Evolutionary conservation across 352 stramenopile genomes (phyloP).

Genomic region (Pythium utonaiense): DNA sequence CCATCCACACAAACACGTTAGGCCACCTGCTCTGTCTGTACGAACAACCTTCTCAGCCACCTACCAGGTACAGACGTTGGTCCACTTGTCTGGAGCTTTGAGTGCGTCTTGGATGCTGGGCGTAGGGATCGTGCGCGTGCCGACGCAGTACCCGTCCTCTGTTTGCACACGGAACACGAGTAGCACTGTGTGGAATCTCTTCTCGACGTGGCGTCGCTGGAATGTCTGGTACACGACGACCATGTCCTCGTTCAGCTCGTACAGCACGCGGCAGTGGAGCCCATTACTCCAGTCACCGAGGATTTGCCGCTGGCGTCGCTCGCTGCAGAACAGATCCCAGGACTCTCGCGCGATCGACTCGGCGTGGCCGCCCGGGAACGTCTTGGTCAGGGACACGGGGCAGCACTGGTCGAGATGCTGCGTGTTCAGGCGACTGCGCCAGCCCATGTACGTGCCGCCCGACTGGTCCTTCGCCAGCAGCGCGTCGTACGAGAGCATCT

Average conservation of each 20-base stretch:
- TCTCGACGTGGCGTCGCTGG: slow-evolving; percentile 37
- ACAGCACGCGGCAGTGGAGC: slow-evolving; percentile 38
- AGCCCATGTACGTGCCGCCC: slow-evolving; percentile 6
- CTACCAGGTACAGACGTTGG: slow-evolving; percentile 8
- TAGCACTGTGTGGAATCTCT: slow-evolving; percentile 57
- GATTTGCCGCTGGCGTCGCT: slow-evolving; percentile 36
- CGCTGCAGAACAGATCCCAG: slow-evolving; percentile 35
- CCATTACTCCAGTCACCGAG: slow-evolving; percentile 37
- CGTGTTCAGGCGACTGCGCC: slow-evolving; percentile 11
- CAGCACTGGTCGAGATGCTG: background rate
- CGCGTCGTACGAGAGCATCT: background rate
- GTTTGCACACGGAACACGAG: slow-evolving; percentile 58
- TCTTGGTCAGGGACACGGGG: slow-evolving; percentile 49
- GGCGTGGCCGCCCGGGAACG: slow-evolving; percentile 28
- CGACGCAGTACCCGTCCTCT: slow-evolving; percentile 40
- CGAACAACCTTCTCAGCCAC: background rate
- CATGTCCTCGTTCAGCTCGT: slow-evolving; percentile 42
- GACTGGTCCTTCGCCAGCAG: slow-evolving; percentile 2
- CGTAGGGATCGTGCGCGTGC: slow-evolving; percentile 51
- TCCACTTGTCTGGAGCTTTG: slow-evolving; percentile 13
- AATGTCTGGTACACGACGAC: slow-evolving; percentile 48
- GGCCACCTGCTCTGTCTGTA: background rate
- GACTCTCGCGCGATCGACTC: slow-evolving; percentile 32
- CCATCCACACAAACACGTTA: background rate
- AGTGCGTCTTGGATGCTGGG: slow-evolving; percentile 37